Conservation (phyloP, 2,329 filamentous ascomycete species). For the Xylaria multiplex region DNA sequence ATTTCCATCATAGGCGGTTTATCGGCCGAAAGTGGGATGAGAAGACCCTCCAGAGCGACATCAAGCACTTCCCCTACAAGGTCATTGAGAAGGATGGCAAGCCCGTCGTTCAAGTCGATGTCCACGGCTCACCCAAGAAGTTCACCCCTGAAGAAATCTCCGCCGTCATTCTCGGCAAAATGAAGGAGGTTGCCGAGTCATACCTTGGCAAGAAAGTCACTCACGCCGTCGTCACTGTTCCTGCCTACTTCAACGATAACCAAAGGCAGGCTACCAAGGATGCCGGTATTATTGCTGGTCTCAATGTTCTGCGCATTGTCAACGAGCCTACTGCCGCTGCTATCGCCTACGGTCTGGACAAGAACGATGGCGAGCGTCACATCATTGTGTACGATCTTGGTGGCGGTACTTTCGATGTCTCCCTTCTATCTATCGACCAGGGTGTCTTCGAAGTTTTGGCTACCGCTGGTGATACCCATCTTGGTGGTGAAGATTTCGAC, state of each 20-base stretch:
- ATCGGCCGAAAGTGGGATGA: constrained; percentile 86
- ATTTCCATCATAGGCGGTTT: constrained; percentile 68
- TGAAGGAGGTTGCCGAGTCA: constrained; percentile 83
- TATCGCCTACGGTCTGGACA: constrained; percentile 93
- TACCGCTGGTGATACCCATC: constrained; percentile 95
- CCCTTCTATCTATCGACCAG: constrained; percentile 88
- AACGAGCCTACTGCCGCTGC: constrained; percentile 97
- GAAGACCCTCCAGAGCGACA: constrained; percentile 88
- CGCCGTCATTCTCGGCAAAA: constrained; percentile 84
- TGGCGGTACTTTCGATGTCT: constrained; percentile 95
- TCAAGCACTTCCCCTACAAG: constrained; percentile 99
- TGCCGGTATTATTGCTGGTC: constrained; percentile 88
- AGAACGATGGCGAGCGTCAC: constrained; percentile 83
- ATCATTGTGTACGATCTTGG: constrained; percentile 94
- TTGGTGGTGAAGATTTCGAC: constrained; percentile 99
- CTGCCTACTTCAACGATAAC: constrained; percentile 98
- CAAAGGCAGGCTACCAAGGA: constrained; percentile 98
- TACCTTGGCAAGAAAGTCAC: constrained; percentile 85
- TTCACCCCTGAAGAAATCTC: constrained; percentile 86
- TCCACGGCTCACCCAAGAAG: constrained; percentile 71
- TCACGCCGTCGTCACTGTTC: constrained; percentile 91
- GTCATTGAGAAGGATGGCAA: constrained; percentile 90
- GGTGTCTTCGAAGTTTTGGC: constrained; percentile 95
- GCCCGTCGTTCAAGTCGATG: constrained; percentile 81
- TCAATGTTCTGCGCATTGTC: constrained; percentile 95